Evolutionary conservation across 2,329 filamentous ascomycete genomes (phyloP), one percentile per base, ranked within the genome.

Genomic region (Neonectria faginata): DNA sequence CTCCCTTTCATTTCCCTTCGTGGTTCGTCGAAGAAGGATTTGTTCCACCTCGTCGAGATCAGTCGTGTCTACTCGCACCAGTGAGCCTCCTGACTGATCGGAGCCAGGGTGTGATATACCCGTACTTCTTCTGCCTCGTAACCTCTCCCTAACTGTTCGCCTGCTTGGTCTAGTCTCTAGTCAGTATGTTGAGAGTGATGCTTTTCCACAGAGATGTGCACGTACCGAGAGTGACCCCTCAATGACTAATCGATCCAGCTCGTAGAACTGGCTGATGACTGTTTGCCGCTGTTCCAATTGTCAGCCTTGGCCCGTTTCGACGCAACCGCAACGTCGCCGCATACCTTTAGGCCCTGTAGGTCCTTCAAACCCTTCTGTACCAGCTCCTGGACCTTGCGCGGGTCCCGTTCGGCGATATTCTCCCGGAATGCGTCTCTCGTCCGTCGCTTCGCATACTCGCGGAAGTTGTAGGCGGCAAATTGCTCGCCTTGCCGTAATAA

Each of bases 391-490:
- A 97, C 85, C 81, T 86, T 85, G 67, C 93, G 85, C 70, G 88
- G 85, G 76, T 97, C 96, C 50, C 88, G 82, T 74, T 93, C 91
- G 60, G 80, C 78, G 79, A 88, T 86, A 79, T 97, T 87, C 79
- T 97, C 93, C 74, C 91, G 88, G 80, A 98, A 99, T 5, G 93
- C 91, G 83, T 98, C 96, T 78, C 88, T 88, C 78, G 96, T 97
- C 79, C 95, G 89, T 77, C 96, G 91, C 81, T 90, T 92, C 58
- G 96, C 94, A 81, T 99, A 99, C 79, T 97, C 95, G 82, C 96
- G 89, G 86, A 97, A 99, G 83, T 98, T 99, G 85, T 98, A 99
- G 72, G 92, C 89, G 67, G 93, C 88, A 80, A 99, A 98, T 76
- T 97, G 92, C 67, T 87, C 86, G 67, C 93, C 90, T 79, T 96